Conservation (phyloP, 345 rosid species). For the Gossypium anomalum region DNA sequence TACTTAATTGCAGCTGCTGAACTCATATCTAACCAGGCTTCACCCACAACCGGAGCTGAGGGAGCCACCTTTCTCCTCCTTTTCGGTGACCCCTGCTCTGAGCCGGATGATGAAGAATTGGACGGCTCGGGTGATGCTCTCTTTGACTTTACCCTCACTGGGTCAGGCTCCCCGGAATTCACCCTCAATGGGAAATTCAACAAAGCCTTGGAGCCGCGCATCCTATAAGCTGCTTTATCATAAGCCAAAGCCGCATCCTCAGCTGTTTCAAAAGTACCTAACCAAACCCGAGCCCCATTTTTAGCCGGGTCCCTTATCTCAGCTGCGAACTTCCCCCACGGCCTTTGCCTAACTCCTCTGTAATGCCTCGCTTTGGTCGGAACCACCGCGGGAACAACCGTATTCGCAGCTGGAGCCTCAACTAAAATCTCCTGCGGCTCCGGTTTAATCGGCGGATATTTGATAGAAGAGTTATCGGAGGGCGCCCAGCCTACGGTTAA, state of each 20-base stretch:
- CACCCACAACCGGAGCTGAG: slow-evolving; percentile 17
- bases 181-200: slow-evolving; percentile 86
- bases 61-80: slow-evolving; percentile 46
- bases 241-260: slow-evolving; percentile 98
- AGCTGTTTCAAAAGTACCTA: slow-evolving; percentile 96
- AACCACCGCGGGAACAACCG: not conserved
- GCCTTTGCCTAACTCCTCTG: slow-evolving; percentile 93
- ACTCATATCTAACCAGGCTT: slow-evolving; percentile 26
- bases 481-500: slow-evolving; percentile 80
- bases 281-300: slow-evolving; percentile 96
- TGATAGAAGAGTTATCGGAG: slow-evolving; percentile 25
- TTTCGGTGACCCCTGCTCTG: slow-evolving; percentile 49
- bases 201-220: slow-evolving; percentile 93
- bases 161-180: slow-evolving; percentile 94
- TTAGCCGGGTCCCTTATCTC: slow-evolving; percentile 98
- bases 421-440: slow-evolving; percentile 36
- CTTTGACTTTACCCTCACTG: slow-evolving; percentile 80
- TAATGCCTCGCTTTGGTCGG: slow-evolving; percentile 69
- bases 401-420: not conserved
- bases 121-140: slow-evolving; percentile 57
- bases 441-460: slow-evolving; percentile 30
- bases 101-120: slow-evolving; percentile 34
- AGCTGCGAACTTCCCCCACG: slow-evolving; percentile 99
- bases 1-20: slow-evolving; percentile 27
- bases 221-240: slow-evolving; percentile 88